These are phyloP conservation scores for Pyricularia grisea DNA, from an alignment of 2,329 filamentous ascomycete genomes.

Conservation along the genomic window DNA sequence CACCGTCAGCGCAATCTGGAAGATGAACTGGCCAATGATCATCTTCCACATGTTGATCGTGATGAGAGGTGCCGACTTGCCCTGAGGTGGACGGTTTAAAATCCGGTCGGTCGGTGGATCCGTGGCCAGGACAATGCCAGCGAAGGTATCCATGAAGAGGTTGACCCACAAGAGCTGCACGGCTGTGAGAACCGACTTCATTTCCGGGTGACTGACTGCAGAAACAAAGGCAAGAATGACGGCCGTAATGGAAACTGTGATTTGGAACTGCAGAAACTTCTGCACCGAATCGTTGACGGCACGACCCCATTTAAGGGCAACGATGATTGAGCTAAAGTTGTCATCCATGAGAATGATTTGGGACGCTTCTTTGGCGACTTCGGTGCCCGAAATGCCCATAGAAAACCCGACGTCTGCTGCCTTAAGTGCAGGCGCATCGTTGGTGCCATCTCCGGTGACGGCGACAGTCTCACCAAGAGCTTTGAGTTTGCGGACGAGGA, in stretches of 20 bases:
- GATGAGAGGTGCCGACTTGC: slow-evolving; percentile 51
- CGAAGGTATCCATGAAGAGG: slow-evolving; percentile 91
- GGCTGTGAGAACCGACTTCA: slow-evolving; percentile 69
- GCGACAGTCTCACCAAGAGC: slow-evolving; percentile 67
- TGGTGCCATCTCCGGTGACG: slow-evolving; percentile 74
- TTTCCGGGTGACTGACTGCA: slow-evolving; percentile 58
- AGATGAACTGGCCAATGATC: slow-evolving; percentile 86
- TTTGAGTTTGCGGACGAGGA: slow-evolving; percentile 60
- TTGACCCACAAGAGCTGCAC: slow-evolving; percentile 94
- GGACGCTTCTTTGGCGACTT: slow-evolving; percentile 75
- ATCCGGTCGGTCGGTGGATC: slow-evolving; percentile 75
- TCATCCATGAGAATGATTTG: slow-evolving; percentile 81
- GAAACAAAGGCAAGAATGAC: slow-evolving; percentile 80
- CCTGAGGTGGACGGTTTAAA: slow-evolving; percentile 62
- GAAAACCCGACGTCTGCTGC: slow-evolving; percentile 75
- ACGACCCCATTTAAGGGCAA: slow-evolving; percentile 70
- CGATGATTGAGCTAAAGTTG: slow-evolving; percentile 75
- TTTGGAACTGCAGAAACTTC: slow-evolving; percentile 63
- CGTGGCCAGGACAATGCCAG: slow-evolving; percentile 75
- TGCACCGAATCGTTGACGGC: slow-evolving; percentile 68
- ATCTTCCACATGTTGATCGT: slow-evolving; percentile 98
- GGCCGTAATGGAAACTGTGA: slow-evolving; percentile 84
- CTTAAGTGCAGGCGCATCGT: slow-evolving; percentile 71
- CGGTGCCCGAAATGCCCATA: slow-evolving; percentile 74
- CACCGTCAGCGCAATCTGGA: slow-evolving; percentile 72